Conservation (phyloP, 2,329 filamentous ascomycete genomes). For the Cordyceps sp. region DNA sequence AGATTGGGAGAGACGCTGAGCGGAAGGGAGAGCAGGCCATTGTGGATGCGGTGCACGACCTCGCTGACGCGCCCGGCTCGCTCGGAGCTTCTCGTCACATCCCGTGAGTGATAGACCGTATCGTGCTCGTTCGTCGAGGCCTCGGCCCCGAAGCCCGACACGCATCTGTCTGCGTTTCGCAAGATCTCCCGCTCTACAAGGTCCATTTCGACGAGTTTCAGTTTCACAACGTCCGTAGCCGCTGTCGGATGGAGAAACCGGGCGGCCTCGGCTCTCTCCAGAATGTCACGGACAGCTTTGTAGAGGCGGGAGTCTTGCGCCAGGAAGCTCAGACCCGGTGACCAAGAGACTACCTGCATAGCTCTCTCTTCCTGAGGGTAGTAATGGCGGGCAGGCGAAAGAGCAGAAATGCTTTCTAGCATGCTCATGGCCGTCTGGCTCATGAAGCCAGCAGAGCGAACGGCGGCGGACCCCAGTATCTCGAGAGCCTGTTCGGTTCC, state of each 20-base stretch:
- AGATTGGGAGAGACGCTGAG: background rate
- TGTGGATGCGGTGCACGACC: background rate
- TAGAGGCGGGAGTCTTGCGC: slow-evolving; percentile 28
- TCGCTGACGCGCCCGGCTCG: background rate
- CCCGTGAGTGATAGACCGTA: slow-evolving; percentile 3
- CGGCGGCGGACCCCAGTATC: slow-evolving; percentile 29
- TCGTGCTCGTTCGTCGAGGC: slow-evolving; percentile 4
- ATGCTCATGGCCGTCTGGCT: slow-evolving; percentile 1
- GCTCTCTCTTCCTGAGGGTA: slow-evolving; percentile 21
- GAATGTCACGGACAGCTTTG: background rate
- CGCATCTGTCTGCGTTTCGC: slow-evolving; percentile 2
- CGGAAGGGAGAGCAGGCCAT: background rate
- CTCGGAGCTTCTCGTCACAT: background rate
- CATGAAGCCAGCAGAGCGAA: slow-evolving; percentile 21
- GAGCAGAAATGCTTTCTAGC: background rate
- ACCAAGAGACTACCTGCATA: slow-evolving; percentile 33
- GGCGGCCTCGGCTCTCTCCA: background rate
- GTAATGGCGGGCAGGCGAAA: slow-evolving; percentile 10
- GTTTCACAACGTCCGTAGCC: background rate
- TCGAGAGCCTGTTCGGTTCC: slow-evolving; percentile 36
- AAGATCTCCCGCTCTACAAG: slow-evolving; percentile 6
- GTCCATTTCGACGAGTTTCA: background rate
- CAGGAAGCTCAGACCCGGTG: slow-evolving; percentile 16
- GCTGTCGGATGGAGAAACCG: background rate
- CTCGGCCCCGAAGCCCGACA: slow-evolving; percentile 8